These are phyloP conservation scores for Neurospora africana DNA, from an alignment of 495 filamentous ascomycete species.

Conservation along the genomic window DNA sequence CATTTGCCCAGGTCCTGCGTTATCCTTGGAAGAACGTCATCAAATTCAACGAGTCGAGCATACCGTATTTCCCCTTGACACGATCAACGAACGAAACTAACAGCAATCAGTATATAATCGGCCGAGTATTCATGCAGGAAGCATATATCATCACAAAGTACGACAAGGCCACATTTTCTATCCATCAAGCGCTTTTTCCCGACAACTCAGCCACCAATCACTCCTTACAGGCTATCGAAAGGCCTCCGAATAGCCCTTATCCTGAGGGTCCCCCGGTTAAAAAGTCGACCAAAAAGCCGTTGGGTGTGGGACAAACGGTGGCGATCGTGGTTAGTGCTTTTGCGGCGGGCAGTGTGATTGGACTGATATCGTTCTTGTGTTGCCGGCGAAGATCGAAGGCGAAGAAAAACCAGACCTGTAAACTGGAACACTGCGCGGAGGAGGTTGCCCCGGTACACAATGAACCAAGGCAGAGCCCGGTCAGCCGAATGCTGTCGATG, in stretches of 20 bases:
- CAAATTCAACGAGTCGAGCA: conserved; percentile 29
- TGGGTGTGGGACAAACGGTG: conserved; percentile 32
- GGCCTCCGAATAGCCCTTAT: conserved; percentile 35
- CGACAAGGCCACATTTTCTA: conserved; percentile 48
- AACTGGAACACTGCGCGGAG: conserved; percentile 18
- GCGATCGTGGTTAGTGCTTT: conserved; percentile 35
- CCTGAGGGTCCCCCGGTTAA: conserved; percentile 15
- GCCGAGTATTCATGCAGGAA: conserved; percentile 62
- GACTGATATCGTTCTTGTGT: conserved; percentile 23
- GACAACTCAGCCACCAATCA: conserved; percentile 31
- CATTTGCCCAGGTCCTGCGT: conserved; percentile 49
- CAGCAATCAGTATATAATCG: conserved; percentile 50
- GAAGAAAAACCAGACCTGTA: conserved; percentile 9
- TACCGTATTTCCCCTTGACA: conserved; percentile 55
- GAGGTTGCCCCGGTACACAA: conserved; percentile 11
- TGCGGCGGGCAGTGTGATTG: conserved; percentile 31
- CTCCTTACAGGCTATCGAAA: conserved; percentile 38
- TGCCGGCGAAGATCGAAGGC: conserved; percentile 20
- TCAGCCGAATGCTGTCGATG: conserved; percentile 24
- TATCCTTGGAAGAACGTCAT: conserved; percentile 46
- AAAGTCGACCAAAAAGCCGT: conserved; percentile 11
- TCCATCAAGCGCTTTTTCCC: conserved; percentile 47
- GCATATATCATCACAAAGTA: conserved; percentile 59
- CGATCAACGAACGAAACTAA: conserved; percentile 29
- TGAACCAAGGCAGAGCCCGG: conserved; percentile 17